phyloP scores from a whole-genome alignment of 169 alveolate genomes.

The Toxoplasma gondii region DNA sequence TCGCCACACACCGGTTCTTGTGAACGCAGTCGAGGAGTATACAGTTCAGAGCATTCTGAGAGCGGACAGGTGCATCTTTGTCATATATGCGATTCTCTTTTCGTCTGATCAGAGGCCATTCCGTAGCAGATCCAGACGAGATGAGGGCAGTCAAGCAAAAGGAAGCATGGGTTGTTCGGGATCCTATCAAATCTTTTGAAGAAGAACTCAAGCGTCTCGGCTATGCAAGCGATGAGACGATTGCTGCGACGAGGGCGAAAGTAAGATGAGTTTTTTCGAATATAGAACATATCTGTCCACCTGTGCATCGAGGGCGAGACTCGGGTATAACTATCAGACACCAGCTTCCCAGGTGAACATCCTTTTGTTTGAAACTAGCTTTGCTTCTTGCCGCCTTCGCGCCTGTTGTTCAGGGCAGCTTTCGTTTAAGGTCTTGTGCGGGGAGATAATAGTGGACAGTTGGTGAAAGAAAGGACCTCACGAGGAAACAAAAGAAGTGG shows the following conservation, averaged over 20 bases:
- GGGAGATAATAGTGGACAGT: too few species aligned
- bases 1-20: too few species aligned
- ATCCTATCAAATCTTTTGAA: constrained; percentile 73
- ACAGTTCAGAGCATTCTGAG: too few species aligned
- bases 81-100: too few species aligned
- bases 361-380: too few species aligned
- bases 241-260: constrained; percentile 70
- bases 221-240: constrained; percentile 66
- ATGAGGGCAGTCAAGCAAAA: constrained; percentile 74
- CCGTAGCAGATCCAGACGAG: constrained; percentile 81
- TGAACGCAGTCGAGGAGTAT: too few species aligned
- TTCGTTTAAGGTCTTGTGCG: too few species aligned
- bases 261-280: constrained; percentile 43
- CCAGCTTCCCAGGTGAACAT: constrained; percentile 34
- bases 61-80: too few species aligned
- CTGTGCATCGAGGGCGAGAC: not conserved
- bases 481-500: too few species aligned
- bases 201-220: constrained; percentile 74
- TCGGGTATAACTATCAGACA: not conserved
- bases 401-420: too few species aligned
- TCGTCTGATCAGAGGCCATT: constrained; percentile 70
- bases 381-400: too few species aligned
- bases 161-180: constrained; percentile 76
- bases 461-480: too few species aligned
- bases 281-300: not conserved